Conservation (phyloP, 805 yeast genomes). For the Suhomyces sp. region DNA sequence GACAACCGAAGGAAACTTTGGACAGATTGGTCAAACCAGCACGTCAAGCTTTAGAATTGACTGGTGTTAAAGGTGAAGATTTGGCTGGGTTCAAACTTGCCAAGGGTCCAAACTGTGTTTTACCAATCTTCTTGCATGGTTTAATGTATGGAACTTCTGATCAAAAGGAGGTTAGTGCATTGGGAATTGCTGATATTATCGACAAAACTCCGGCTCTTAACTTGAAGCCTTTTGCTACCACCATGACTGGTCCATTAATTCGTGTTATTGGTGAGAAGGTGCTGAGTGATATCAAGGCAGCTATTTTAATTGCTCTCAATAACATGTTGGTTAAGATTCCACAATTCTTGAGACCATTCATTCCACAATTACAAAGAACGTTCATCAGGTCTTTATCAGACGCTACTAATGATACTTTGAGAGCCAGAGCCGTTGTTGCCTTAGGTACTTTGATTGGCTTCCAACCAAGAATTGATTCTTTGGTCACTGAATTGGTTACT, state of each 20-base stretch:
- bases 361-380: conserved; percentile 96
- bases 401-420: conserved; percentile 64
- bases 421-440: conserved; percentile 86
- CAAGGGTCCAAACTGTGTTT: conserved; percentile 81
- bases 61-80: conserved; percentile 64
- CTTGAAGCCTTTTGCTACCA: conserved; percentile 85
- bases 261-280: conserved; percentile 98
- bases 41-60: conserved; percentile 62
- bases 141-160: conserved; percentile 88
- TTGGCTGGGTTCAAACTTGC: conserved; percentile 73
- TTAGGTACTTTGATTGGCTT: conserved; percentile 82
- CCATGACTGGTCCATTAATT: conserved; percentile 94
- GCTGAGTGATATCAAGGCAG: conserved; percentile 86
- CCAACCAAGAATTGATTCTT: conserved; percentile 93
- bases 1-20: conserved; percentile 71
- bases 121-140: conserved; percentile 93
- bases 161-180: conserved; percentile 82
- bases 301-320: conserved; percentile 84
- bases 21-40: conserved; percentile 83
- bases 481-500: conserved; percentile 76
- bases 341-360: conserved; percentile 86
- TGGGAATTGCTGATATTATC: conserved; percentile 84
- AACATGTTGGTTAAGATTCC: conserved; percentile 80
- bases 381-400: conserved; percentile 91
- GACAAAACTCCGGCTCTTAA: conserved; percentile 81